Conservation (phyloP, 495 filamentous ascomycete species). For the Cercophora sp. region DNA sequence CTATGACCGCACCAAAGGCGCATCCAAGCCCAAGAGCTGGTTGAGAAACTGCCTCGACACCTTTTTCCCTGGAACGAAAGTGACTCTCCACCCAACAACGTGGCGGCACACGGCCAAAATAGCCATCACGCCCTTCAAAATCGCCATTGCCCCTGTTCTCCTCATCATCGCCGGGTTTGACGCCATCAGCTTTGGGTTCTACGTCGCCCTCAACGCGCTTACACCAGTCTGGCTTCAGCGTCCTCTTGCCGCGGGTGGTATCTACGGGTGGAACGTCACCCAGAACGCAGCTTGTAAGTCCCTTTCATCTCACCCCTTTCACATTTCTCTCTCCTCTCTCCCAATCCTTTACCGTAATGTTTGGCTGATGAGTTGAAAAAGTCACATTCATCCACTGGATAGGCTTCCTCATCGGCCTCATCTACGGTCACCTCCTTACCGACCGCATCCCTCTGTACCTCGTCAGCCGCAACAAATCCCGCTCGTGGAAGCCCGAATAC, state of each 20-base stretch:
- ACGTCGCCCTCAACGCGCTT: constrained; percentile 34
- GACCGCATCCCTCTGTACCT: constrained; percentile 44
- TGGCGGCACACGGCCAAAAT: constrained; percentile 32
- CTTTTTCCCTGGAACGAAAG: constrained; percentile 39
- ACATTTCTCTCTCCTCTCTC: too few relatives aligned
- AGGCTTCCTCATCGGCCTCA: constrained; percentile 38
- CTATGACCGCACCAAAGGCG: constrained; percentile 20
- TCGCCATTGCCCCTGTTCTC: constrained; percentile 41
- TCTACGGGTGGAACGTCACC: constrained; percentile 44
- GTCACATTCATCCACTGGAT: constrained; percentile 49
- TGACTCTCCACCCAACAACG: constrained; percentile 27
- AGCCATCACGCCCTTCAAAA: constrained; percentile 37
- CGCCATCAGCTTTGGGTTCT: constrained; percentile 44
- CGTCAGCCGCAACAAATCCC: constrained; percentile 28
- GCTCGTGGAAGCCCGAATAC: constrained; percentile 51
- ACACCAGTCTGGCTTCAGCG: constrained; percentile 41
- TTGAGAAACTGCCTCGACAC: constrained; percentile 41
- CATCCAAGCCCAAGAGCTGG: constrained; percentile 24
- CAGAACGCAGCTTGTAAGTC: constrained; percentile 43
- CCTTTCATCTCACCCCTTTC: too few relatives aligned
- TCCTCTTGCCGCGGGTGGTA: constrained; percentile 38
- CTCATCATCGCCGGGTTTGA: constrained; percentile 42
- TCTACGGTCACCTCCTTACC: constrained; percentile 42
- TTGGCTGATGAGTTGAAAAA: too few relatives aligned
- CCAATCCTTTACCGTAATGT: too few relatives aligned